Evolutionary conservation across 805 yeast species (phyloP), one percentile per base, ranked within the genome.

Genomic region (Ogataea siamensis): DNA sequence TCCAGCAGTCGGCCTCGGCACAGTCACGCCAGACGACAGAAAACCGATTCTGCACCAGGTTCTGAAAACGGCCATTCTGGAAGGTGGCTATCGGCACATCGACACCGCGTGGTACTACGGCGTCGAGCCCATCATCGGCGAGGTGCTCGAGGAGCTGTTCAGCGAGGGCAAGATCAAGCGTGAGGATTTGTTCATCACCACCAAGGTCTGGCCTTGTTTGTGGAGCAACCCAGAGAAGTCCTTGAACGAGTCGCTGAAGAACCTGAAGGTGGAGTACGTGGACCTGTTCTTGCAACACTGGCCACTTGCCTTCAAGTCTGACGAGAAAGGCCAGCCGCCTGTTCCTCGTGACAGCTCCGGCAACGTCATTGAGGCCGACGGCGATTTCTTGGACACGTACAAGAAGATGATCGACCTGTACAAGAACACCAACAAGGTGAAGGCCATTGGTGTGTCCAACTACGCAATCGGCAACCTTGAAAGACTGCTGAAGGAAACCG

Each of bases 351-450:
- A 68, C 43, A 50, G 50, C 3, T 47, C 63, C 16, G 76, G 73
- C 0, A 54, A 62, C 9, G 37, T 86, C 13, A 74, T 76, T 47
- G 76, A 75, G 42, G 94, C 87, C 29, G 84, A 80, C 40, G 96
- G 86, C 15, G 95, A 88, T 55, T 94, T 49, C 38, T 58, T 91
- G n/a, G 76, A 78, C 27, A 89, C 91, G 12, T 75, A 73, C 45
- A 78, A 80, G 53, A 80, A 81, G 48, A 63, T 83, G 37, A 84
- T 85, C 37, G 88, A 86, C 54, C 82, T 83, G 28, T 89, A 77
- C 61, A 70, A 61, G 34, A 70, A 69, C 8, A 68, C 74, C 6
- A 65, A 66, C 63, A 66, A 67, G 35, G 67, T 69, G 7, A 73
- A 61, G 47, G 71, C 78, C 18, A 67, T 78, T 40, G 85, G 84